Evolutionary conservation across 331 rosid species (phyloP), one percentile per base, ranked within the genome.

Genomic region (Acacia concinna): DNA sequence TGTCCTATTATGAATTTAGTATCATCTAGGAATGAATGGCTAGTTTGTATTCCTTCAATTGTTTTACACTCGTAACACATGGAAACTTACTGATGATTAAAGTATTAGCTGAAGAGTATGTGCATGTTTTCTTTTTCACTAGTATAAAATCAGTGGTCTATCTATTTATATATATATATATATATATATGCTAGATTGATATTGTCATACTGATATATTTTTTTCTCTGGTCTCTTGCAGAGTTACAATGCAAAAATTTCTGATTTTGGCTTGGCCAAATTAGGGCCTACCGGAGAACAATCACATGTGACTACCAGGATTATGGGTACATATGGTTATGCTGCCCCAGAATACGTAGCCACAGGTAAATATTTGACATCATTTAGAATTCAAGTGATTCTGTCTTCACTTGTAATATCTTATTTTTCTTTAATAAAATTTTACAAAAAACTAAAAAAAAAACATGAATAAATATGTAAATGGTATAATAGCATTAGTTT

Each of bases 241-340:
- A 71, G 66, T 72, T 95, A 73, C 81, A 91, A 83, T 46, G 97
- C 99, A 7, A 95, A 93, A 84, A 90, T 95, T 1, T 83, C 99
- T 0, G 97, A 95, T 85, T 95, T 95, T 32, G 99, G 99, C 31
- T 81, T 93, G 84, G 97, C 97, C 11, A 95, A 90, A 75, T 82
- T 91, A 63, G 97, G 97, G 71, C 97, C 99, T 40, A 46, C 93
- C 18, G 94, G 87, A 54, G 97, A 84, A 80, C 87, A 88, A 25
- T 80, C 99, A n/a, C 97, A 95, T 76, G 99, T 95, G 76, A 87
- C 99, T 62, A 93, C 97, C 3, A 86, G 97, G 75, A 68, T 93
- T 38, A 93, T 92, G 90, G 99, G 97, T 63, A 91, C 97, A 0
- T 81, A 85, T 41, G 99, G 99, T 49, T 92, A 95, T 79, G 97